Percentiles rank a stretch among this genome's conserved stretches.
phyloP scores from a whole-genome alignment of 2,329 filamentous ascomycete genomes.

The Ophiostoma fasciatum region DNA sequence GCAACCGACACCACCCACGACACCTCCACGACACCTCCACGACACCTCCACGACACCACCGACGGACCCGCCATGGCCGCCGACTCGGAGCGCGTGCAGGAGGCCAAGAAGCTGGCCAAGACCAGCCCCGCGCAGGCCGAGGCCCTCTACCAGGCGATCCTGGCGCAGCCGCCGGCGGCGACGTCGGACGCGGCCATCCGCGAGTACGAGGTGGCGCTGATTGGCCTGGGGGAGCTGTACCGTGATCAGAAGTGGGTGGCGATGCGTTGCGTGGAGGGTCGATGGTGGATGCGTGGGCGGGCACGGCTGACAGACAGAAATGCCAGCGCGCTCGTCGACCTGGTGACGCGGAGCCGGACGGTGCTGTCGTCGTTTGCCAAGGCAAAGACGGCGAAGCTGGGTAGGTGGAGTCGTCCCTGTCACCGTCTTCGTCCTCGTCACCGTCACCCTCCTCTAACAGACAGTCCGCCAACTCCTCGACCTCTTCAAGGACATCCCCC shows the following conservation, averaged over 20 bases:
- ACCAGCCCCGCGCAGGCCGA: constrained; percentile 73
- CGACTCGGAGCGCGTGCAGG: constrained; percentile 57
- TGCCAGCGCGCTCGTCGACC: constrained; percentile 69
- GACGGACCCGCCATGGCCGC: constrained; percentile 41
- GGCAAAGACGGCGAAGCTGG: constrained; percentile 95
- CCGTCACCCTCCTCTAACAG: too few species aligned
- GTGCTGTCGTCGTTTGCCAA: constrained; percentile 94
- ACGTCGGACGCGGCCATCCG: constrained; percentile 73
- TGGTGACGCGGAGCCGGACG: constrained; percentile 80
- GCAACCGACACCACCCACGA: too few species aligned
- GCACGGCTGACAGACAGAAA: constrained; percentile 35
- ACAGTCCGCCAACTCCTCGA: constrained; percentile 92
- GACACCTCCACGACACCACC: too few species aligned
- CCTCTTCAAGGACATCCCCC: constrained; percentile 83
- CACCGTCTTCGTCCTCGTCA: not conserved
- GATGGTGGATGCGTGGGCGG: constrained; percentile 15
- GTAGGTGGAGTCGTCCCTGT: constrained; percentile 36
- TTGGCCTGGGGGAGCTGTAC: constrained; percentile 85
- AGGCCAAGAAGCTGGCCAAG: constrained; percentile 75
- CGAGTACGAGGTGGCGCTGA: constrained; percentile 81
- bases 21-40: too few species aligned
- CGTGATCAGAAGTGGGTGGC: constrained; percentile 72
- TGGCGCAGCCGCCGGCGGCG: constrained; percentile 69
- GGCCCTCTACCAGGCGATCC: constrained; percentile 75
- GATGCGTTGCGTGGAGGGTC: not conserved